Conservation (phyloP, 345 rosid genomes). For the Hevea brasiliensis region DNA sequence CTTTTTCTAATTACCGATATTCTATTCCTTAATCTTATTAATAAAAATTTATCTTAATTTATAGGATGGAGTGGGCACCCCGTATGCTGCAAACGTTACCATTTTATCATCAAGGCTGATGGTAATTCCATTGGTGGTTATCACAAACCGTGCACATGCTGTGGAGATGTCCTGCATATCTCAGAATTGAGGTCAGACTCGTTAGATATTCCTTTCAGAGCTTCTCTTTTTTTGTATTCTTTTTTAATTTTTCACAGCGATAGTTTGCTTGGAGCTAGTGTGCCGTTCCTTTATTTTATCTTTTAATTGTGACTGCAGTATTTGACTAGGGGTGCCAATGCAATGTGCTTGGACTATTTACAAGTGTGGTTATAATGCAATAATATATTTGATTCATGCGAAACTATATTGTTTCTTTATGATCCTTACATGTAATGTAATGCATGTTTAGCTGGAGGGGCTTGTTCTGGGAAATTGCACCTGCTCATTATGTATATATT, state of each 20-base stretch:
- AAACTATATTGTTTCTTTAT: not conserved
- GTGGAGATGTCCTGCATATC: slow-evolving; percentile 49
- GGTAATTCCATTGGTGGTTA: slow-evolving; percentile 57
- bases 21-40: not conserved
- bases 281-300: not conserved
- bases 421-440: not conserved
- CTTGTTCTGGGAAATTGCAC: not conserved
- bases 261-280: not conserved
- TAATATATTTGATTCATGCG: not conserved
- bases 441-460: not conserved
- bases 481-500: not conserved
- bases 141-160: slow-evolving; percentile 53
- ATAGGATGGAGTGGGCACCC: slow-evolving; percentile 76
- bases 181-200: slow-evolving; percentile 51
- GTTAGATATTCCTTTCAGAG: not conserved
- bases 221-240: not conserved
- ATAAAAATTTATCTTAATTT: not conserved
- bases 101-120: slow-evolving; percentile 61
- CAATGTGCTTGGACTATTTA: not conserved
- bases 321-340: not conserved
- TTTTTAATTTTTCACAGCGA: not conserved
- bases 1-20: not conserved
- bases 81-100: slow-evolving; percentile 65
- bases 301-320: not conserved
- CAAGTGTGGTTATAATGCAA: not conserved